Evolutionary conservation across 2,329 filamentous ascomycete species (phyloP).

Genomic region (Stagonosporopsis vannaccii): DNA sequence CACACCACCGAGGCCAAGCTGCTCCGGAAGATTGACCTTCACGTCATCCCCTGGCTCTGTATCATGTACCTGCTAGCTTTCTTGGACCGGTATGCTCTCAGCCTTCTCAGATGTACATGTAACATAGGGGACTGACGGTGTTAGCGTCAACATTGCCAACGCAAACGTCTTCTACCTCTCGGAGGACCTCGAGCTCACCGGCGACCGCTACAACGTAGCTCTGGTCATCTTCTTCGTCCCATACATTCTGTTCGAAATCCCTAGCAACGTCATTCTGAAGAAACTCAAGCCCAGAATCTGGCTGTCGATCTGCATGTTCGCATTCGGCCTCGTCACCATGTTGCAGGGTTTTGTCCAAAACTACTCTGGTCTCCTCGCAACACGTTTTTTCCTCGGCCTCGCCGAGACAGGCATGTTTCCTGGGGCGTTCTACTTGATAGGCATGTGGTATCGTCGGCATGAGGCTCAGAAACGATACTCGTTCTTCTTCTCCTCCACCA

Average conservation of each 20-base stretch:
- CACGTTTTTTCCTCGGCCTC: constrained; percentile 80
- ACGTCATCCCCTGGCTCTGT: constrained; percentile 59
- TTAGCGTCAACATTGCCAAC: constrained; percentile 61
- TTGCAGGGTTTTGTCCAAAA: constrained; percentile 80
- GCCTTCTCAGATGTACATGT: neutral
- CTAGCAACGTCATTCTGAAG: constrained; percentile 61
- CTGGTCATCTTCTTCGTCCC: constrained; percentile 64
- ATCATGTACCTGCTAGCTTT: constrained; percentile 61
- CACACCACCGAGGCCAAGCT: constrained; percentile 59
- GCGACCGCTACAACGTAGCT: constrained; percentile 58
- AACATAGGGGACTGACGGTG: neutral
- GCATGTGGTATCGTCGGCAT: constrained; percentile 87
- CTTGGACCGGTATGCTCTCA: constrained; percentile 49
- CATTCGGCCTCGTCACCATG: constrained; percentile 78
- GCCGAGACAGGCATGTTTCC: constrained; percentile 64
- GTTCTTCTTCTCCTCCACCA: constrained; percentile 90
- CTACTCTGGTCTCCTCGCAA: constrained; percentile 78
- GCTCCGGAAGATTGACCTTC: constrained; percentile 55
- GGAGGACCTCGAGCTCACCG: constrained; percentile 54
- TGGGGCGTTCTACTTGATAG: constrained; percentile 69
- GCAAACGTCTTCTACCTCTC: constrained; percentile 61
- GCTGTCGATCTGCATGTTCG: constrained; percentile 81
- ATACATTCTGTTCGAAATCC: constrained; percentile 62
- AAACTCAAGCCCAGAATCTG: constrained; percentile 61
- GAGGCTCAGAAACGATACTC: constrained; percentile 93